Conservation (phyloP, 1,284 basidiomycete genomes). For the Takashimella tepidaria region DNA sequence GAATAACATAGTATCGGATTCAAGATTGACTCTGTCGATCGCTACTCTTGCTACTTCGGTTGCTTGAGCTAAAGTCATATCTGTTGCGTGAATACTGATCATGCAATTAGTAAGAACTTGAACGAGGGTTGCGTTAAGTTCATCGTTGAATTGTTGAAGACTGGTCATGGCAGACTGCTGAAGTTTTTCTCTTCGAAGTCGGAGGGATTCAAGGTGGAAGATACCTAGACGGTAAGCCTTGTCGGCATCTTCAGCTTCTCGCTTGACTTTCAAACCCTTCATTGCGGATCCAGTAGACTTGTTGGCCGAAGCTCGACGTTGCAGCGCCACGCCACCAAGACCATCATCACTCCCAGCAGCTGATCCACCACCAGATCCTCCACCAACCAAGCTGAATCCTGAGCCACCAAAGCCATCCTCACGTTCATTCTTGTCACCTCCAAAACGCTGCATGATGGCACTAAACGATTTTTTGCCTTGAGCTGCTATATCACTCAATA, state of each 20-base stretch:
- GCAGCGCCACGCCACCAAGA: not conserved
- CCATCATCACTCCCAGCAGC: conserved; percentile 5
- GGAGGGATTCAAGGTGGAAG: conserved; percentile 88
- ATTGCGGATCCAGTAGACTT: conserved; percentile 49
- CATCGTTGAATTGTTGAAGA: conserved; percentile 70
- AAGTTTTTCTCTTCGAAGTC: conserved; percentile 74
- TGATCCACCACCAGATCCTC: conserved; percentile 5
- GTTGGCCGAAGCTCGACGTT: conserved; percentile 9
- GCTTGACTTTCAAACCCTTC: conserved; percentile 69
- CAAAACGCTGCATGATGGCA: conserved; percentile 44
- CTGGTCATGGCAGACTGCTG: conserved; percentile 79
- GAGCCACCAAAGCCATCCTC: conserved; percentile 11
- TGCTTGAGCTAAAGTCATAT: conserved; percentile 55
- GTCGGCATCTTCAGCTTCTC: conserved; percentile 92
- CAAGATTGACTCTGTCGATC: conserved; percentile 63
- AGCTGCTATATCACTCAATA: conserved; percentile 43
- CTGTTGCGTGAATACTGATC: conserved; percentile 59
- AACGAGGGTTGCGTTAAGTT: conserved; percentile 64
- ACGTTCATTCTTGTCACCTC: conserved; percentile 35
- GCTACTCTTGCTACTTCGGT: conserved; percentile 48
- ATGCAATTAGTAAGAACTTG: conserved; percentile 63
- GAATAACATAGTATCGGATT: conserved; percentile 54
- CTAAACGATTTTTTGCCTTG: conserved; percentile 46
- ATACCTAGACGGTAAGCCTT: conserved; percentile 87
- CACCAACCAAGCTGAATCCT: conserved; percentile 16